Evolutionary conservation across 345 rosid genomes (phyloP).

Genomic region (Euclidium syriacum): DNA sequence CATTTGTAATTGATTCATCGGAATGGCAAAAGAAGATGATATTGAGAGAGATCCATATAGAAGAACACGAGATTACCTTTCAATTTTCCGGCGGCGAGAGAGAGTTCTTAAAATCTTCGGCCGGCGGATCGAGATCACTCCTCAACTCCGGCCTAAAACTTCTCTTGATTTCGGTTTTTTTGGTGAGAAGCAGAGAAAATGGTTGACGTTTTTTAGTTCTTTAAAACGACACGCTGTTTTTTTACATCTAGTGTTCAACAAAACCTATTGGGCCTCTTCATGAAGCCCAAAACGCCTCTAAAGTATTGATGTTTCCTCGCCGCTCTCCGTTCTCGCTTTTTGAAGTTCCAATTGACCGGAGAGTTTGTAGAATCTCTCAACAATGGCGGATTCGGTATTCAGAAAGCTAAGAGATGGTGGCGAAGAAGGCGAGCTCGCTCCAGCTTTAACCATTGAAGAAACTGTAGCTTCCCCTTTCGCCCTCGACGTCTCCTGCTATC

Average conservation of each 20-base stretch:
- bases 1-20: neutral
- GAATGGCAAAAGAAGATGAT: neutral
- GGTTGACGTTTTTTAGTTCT: constrained; percentile 16
- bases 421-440: constrained; percentile 73
- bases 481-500: constrained; percentile 50
- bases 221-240: constrained; percentile 11
- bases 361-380: neutral
- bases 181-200: neutral
- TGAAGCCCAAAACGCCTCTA: constrained; percentile 10
- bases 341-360: neutral
- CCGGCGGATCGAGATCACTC: constrained; percentile 20
- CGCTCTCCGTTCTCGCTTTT: neutral
- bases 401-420: constrained; percentile 77
- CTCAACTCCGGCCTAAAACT: neutral
- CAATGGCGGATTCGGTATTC: constrained; percentile 75
- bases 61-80: neutral
- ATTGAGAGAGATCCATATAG: neutral
- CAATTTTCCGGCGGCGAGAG: neutral
- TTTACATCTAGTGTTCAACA: neutral
- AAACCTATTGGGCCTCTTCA: constrained; percentile 9
- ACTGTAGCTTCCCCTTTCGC: constrained; percentile 61
- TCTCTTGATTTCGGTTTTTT: neutral
- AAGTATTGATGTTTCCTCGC: constrained; percentile 1
- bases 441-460: constrained; percentile 76
- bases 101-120: constrained; percentile 3